phyloP scores from a whole-genome alignment of 768 basidiomycete genomes.

The Leccinum subgranulosum region DNA sequence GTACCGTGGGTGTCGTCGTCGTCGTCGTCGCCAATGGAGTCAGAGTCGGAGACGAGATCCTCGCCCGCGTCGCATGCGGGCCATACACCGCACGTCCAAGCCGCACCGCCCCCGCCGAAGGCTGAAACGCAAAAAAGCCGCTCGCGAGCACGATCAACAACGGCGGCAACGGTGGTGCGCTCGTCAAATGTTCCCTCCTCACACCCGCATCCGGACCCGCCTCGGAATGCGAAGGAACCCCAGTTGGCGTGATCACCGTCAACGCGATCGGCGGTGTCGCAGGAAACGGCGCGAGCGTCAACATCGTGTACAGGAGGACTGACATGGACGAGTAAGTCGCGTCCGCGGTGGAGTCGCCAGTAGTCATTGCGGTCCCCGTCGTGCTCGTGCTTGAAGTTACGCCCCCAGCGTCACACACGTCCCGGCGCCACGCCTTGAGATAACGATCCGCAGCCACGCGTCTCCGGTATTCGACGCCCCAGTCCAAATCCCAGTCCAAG shows the following conservation, averaged over 20 bases:
- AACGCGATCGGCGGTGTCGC: slow-evolving; percentile 21
- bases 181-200: slow-evolving; percentile 23
- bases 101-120: slow-evolving; percentile 24
- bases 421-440: slow-evolving; percentile 24
- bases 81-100: slow-evolving; percentile 17
- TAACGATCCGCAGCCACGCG: slow-evolving; percentile 21
- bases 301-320: slow-evolving; percentile 33
- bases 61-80: slow-evolving; percentile 11
- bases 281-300: slow-evolving; percentile 32
- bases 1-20: neutral
- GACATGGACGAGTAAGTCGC: slow-evolving; percentile 21
- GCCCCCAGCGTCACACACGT: slow-evolving; percentile 3
- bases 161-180: slow-evolving; percentile 33
- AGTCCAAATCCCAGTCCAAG: slow-evolving; percentile 13
- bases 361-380: neutral
- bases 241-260: slow-evolving; percentile 11
- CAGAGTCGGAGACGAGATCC: neutral
- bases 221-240: slow-evolving; percentile 6
- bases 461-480: slow-evolving; percentile 22
- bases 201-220: slow-evolving; percentile 10
- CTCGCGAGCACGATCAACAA: slow-evolving; percentile 26
- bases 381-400: neutral
- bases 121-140: slow-evolving; percentile 7
- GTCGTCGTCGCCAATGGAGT: too few species aligned
- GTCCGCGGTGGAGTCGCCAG: neutral